phyloP scores from a whole-genome alignment of 75 land plant species.

The Selaginella moellendorffii region DNA sequence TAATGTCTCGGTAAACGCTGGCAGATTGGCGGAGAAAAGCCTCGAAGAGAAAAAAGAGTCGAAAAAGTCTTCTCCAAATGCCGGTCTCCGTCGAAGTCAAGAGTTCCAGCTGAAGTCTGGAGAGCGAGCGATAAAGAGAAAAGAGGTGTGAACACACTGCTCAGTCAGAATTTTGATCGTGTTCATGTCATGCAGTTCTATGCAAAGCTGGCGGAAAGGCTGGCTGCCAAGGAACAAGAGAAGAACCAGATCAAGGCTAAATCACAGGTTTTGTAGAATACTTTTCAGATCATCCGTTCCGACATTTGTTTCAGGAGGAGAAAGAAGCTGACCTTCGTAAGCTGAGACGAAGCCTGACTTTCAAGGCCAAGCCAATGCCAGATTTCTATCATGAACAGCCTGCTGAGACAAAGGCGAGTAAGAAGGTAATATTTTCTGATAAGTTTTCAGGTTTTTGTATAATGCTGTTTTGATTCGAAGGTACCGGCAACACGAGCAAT shows the following conservation, averaged over 20 bases:
- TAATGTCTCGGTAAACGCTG: too few relatives aligned
- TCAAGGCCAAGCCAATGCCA: slow-evolving; percentile 37
- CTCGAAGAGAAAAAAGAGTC: too few relatives aligned
- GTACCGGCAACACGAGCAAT: neutral
- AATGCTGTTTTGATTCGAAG: too few relatives aligned
- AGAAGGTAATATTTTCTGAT: neutral
- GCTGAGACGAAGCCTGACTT: slow-evolving; percentile 24
- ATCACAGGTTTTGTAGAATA: neutral
- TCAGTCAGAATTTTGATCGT: too few relatives aligned
- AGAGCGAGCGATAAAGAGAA: neutral
- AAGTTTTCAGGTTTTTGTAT: neutral
- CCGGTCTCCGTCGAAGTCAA: too few relatives aligned
- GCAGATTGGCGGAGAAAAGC: too few relatives aligned
- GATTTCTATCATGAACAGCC: slow-evolving; percentile 21
- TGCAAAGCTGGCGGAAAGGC: neutral
- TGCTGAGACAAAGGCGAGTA: neutral
- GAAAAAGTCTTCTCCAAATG: too few relatives aligned
- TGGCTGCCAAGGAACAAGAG: neutral
- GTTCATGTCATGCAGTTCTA: neutral
- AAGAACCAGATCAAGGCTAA: neutral
- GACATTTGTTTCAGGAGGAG: slow-evolving; percentile 17
- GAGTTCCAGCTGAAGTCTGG: neutral
- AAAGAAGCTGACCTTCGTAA: slow-evolving; percentile 23
- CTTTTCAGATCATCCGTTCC: neutral
- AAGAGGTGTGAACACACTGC: neutral